Conservation (phyloP, 1,284 basidiomycete genomes). For the Moesziomyces globuligerus region DNA sequence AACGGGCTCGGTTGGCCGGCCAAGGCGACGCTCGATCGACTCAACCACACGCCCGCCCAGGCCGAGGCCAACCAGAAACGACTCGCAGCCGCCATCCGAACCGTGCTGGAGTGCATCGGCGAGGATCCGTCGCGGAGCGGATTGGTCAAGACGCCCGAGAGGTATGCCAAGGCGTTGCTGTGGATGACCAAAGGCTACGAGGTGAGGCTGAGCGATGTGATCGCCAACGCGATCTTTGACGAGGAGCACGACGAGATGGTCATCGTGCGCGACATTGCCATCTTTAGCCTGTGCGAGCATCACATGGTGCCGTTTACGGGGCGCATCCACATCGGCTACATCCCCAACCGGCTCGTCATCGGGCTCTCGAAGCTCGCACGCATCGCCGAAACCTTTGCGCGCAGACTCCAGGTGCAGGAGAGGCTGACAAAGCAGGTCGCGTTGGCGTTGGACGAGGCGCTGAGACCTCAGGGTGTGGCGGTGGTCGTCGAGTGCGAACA, state of each 20-base stretch:
- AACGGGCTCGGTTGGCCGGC: slow-evolving; percentile 65
- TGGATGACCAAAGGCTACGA: slow-evolving; percentile 99
- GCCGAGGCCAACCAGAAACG: slow-evolving; percentile 69
- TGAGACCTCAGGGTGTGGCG: slow-evolving; percentile 95
- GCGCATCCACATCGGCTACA: slow-evolving; percentile 81
- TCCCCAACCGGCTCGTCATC: slow-evolving; percentile 93
- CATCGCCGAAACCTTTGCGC: slow-evolving; percentile 96
- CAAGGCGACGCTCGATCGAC: slow-evolving; percentile 58
- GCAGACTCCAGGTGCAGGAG: slow-evolving; percentile 96
- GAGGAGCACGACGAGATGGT: slow-evolving; percentile 99
- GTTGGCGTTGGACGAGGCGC: slow-evolving; percentile 94
- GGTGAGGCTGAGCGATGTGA: slow-evolving; percentile 92
- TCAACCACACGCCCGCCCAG: slow-evolving; percentile 57
- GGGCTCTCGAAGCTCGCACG: slow-evolving; percentile 97
- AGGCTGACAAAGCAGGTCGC: slow-evolving; percentile 97
- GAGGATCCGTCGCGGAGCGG: slow-evolving; percentile 97
- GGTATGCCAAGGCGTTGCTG: slow-evolving; percentile 95
- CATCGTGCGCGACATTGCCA: slow-evolving; percentile 95
- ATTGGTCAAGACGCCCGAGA: slow-evolving; percentile 86
- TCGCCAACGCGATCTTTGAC: slow-evolving; percentile 97
- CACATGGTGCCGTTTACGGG: slow-evolving; percentile 98
- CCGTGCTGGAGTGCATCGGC: slow-evolving; percentile 94
- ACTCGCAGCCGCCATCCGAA: slow-evolving; percentile 85
- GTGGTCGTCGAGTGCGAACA: slow-evolving; percentile 84
- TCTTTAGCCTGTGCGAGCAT: slow-evolving; percentile 97